phyloP scores from a whole-genome alignment of 768 basidiomycete genomes.

The Macrolepiota albuminosa region DNA sequence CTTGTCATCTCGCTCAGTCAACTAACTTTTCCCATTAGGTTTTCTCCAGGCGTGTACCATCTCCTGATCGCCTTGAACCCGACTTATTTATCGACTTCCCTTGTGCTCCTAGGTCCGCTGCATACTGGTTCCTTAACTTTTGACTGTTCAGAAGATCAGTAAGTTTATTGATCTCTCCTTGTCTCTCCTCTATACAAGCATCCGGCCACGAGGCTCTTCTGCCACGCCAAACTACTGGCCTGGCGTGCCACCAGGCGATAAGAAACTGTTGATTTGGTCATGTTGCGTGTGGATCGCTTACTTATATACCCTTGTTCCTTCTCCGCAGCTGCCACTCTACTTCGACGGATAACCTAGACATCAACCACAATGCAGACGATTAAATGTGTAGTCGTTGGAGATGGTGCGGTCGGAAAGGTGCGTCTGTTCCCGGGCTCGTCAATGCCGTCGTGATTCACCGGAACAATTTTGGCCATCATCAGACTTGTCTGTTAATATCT shows the following conservation, averaged over 20 bases:
- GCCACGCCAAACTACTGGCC: conserved; percentile 28
- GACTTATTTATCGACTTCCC: conserved; percentile 27
- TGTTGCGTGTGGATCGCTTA: conserved; percentile 12
- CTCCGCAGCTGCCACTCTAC: conserved; percentile 11
- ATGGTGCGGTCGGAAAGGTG: conserved; percentile 98
- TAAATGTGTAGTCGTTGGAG: conserved; percentile 96
- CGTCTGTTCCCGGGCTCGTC: conserved; percentile 23
- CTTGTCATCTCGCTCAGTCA: neutral
- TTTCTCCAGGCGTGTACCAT: conserved; percentile 22
- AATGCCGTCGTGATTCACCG: neutral
- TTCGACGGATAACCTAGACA: conserved; percentile 13
- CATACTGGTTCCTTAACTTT: conserved; percentile 16
- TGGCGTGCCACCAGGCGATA: conserved; percentile 24
- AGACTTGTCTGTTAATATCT: conserved; percentile 94
- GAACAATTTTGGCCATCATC: conserved; percentile 4
- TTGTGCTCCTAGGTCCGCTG: conserved; percentile 18
- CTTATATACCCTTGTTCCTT: conserved; percentile 13
- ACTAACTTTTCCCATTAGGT: conserved; percentile 8
- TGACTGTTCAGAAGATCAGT: conserved; percentile 17
- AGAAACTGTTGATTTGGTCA: conserved; percentile 10
- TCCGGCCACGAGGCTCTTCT: conserved; percentile 38
- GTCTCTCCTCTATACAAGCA: conserved; percentile 10
- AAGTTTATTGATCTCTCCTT: conserved; percentile 9
- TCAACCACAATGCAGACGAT: conserved; percentile 81
- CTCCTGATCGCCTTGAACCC: conserved; percentile 21